Base-by-base conservation (phyloP, 2,329 filamentous ascomycete genomes). In the Curvularia spicifera region DNA sequence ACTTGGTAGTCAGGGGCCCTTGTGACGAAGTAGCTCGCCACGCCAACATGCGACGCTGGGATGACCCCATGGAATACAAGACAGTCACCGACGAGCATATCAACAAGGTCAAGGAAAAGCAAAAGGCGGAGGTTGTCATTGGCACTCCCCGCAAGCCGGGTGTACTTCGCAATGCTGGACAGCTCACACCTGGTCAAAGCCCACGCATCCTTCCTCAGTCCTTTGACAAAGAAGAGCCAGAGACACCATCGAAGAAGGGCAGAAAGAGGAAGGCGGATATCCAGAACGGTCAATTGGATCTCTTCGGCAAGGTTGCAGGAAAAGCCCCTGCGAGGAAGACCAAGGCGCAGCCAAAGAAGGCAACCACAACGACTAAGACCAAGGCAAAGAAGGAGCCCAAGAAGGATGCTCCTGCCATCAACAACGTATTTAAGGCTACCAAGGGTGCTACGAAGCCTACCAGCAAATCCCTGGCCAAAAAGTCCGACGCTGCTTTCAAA, bases 21-120 rank as follows among this genome's bases (percentile, higher is more conserved):
- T 95, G 91, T 72, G 95, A 99, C 74, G 88, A 93, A 63, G 89
- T 99, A 39, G 95, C 95, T 20, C 84, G 84, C 48, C 81, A 92
- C 39, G 90, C 88, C 15, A 85, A 85, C 22, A 78, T 88, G 76
- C 82, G 82, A 52, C 80, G 78, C 58, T 88, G 85, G 85, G 78
- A 87, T 63, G 84, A 87, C 56, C 72, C 66, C 0, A 69, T 69
- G 53, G 64, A 70, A 2, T 72, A 67, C 55, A 76, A 72, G 56
- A 70, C 71, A 29, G 69, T 78, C 24, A 71, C 73, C 7, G 74
- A 75, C 31, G 74, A 76, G 20, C 63, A 77, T 24, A 26, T 77
- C 6, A 67, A 52, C 50, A 73, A 72, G 39, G 56, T 67, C 24
- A 75, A 72, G 57, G 66, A 69, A 51, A 70, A 70, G 40, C 68